A percentile compares a stretch with the other conserved stretches of the same genome.
These are phyloP conservation scores for Penicillium manginii DNA, from an alignment of 495 filamentous ascomycete species.

Conservation along the genomic window DNA sequence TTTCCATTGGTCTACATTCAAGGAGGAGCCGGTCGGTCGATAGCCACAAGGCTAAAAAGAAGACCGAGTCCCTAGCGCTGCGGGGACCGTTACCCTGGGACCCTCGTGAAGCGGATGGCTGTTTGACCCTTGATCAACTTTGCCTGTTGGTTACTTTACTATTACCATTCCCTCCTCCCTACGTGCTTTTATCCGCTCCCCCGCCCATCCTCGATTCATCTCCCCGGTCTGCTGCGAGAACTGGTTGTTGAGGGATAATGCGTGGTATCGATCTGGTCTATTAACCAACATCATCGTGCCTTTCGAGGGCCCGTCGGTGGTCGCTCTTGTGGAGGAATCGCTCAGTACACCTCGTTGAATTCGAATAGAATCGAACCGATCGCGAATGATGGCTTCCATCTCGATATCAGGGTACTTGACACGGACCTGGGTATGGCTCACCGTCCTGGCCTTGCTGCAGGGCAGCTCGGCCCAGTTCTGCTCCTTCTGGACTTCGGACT, in stretches of 20 bases:
- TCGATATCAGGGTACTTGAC: slow-evolving; percentile 12
- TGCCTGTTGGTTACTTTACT: slow-evolving; percentile 5
- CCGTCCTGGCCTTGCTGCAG: slow-evolving; percentile 26
- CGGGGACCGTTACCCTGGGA: slow-evolving; percentile 27
- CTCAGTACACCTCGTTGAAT: not conserved
- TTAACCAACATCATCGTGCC: slow-evolving; percentile 21
- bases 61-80: slow-evolving; percentile 23
- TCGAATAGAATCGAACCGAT: not conserved
- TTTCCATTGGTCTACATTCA: slow-evolving; percentile 8
- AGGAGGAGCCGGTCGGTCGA: slow-evolving; percentile 5
- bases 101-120: slow-evolving; percentile 4
- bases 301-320: slow-evolving; percentile 29
- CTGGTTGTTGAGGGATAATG: slow-evolving; percentile 23
- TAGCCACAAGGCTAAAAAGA: slow-evolving; percentile 15
- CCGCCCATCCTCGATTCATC: not conserved
- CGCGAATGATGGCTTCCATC: slow-evolving; percentile 28
- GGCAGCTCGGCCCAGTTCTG: slow-evolving; percentile 38
- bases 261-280: slow-evolving; percentile 19
- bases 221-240: not conserved
- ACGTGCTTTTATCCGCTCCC: not conserved
- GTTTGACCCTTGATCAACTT: slow-evolving; percentile 6
- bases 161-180: slow-evolving; percentile 11
- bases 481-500: slow-evolving; percentile 43
- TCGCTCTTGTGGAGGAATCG: slow-evolving; percentile 21
- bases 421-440: slow-evolving; percentile 25